Percentiles rank a stretch among this genome's conserved stretches.
Conservation (phyloP, 176 grass and related monocot species). For the Oryza meridionalis region DNA sequence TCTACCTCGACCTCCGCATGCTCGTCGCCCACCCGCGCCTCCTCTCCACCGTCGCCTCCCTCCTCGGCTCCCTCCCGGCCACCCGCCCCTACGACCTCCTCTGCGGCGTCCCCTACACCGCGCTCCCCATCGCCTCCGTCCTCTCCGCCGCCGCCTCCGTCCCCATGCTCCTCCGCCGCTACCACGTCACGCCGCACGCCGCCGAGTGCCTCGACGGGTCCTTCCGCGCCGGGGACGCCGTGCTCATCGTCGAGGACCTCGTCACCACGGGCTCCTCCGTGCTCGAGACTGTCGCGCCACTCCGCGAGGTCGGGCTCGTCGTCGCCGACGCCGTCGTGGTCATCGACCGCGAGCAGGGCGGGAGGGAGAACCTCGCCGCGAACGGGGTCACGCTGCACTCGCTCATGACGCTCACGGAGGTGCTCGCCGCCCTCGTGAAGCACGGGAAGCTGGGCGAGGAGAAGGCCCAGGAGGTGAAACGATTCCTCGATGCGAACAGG, state of each 20-base stretch:
- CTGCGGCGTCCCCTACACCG: conserved; percentile 94
- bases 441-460: conserved; percentile 64
- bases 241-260: conserved; percentile 77
- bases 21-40: conserved; percentile 81
- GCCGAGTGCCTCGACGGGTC: conserved; percentile 55
- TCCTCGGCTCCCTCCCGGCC: conserved; percentile 57
- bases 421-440: conserved; percentile 61
- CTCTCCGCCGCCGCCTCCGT: conserved; percentile 55
- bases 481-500: conserved; percentile 74
- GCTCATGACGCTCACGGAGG: conserved; percentile 74
- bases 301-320: conserved; percentile 59
- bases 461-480: conserved; percentile 84
- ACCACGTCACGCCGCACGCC: conserved; percentile 58
- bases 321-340: conserved; percentile 78
- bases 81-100: conserved; percentile 69
- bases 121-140: conserved; percentile 81
- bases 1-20: conserved; percentile 93
- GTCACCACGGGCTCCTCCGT: conserved; percentile 79
- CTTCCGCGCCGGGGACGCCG: conserved; percentile 44
- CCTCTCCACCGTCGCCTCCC: conserved; percentile 58
- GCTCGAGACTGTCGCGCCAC: conserved; percentile 60
- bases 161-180: conserved; percentile 88
- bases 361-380: conserved; percentile 67
- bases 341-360: conserved; percentile 90
- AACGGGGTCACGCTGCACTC: conserved; percentile 75